Percentiles rank a stretch among this genome's conserved stretches.
These are phyloP conservation scores for Myriangium duriaei DNA, from an alignment of 2,329 filamentous ascomycete species.

Conservation along the genomic window DNA sequence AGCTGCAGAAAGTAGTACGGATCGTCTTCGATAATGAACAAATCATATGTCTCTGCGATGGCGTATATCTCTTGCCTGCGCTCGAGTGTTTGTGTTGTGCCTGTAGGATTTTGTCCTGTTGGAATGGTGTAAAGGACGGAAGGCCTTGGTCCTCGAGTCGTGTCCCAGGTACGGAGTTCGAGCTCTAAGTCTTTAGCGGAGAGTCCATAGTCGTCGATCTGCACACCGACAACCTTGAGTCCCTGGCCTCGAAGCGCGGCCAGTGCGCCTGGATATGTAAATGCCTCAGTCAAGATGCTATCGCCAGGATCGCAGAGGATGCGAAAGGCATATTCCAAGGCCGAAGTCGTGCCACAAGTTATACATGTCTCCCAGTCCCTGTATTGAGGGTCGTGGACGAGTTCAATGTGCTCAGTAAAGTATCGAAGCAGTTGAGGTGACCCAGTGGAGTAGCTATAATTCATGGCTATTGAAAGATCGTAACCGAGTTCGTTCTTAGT, in stretches of 20 bases:
- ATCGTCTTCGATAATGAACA: slow-evolving; percentile 22
- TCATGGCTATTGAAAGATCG: slow-evolving; percentile 17
- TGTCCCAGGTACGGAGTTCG: slow-evolving; percentile 19
- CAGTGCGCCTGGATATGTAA: no score
- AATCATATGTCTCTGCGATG: slow-evolving; percentile 18
- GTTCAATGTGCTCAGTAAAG: slow-evolving; percentile 19
- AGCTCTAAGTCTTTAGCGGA: slow-evolving; percentile 17
- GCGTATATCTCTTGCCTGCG: slow-evolving; percentile 18
- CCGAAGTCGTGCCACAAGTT: slow-evolving; percentile 21
- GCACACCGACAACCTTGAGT: slow-evolving; percentile 17
- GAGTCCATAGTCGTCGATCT: slow-evolving; percentile 21
- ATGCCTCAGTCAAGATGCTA: no score
- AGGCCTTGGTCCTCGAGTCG: slow-evolving; percentile 14
- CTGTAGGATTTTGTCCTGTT: slow-evolving; percentile 21
- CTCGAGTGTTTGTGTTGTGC: slow-evolving; percentile 17
- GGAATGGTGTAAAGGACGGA: slow-evolving; percentile 21
- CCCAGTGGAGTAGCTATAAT: slow-evolving; percentile 19
- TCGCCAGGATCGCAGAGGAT: no score
- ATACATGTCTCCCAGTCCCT: slow-evolving; percentile 20
- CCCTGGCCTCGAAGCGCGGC: no score
- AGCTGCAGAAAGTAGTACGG: slow-evolving; percentile 21
- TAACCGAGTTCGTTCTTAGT: no score
- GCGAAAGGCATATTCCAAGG: slow-evolving; percentile 20
- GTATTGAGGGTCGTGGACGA: slow-evolving; percentile 22
- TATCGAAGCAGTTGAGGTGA: slow-evolving; percentile 17